phyloP scores from a whole-genome alignment of 257 asterid genomes.

The Solanum peruvianum region DNA sequence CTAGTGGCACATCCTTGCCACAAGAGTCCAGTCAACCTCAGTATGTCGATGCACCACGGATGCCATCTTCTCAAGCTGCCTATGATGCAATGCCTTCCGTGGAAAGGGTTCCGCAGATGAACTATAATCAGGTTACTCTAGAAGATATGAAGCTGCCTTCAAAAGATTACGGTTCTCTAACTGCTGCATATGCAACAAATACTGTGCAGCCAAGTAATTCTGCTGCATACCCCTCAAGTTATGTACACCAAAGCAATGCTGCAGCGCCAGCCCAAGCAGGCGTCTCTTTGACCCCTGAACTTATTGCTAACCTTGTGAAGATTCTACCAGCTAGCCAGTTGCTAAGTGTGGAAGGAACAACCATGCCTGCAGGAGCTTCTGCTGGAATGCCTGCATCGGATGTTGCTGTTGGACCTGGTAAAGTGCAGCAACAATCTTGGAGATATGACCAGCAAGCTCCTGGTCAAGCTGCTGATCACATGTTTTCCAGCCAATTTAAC shows the following conservation, averaged over 20 bases:
- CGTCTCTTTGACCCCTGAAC: conserved; percentile 78
- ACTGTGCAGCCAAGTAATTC: conserved; percentile 32
- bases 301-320: conserved; percentile 71
- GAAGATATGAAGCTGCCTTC: conserved; percentile 36
- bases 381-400: conserved; percentile 20
- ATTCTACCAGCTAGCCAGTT: conserved; percentile 42
- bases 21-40: conserved; percentile 21
- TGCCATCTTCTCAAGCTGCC: conserved; percentile 25
- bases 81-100: conserved; percentile 28
- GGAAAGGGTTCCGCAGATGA: conserved; percentile 25
- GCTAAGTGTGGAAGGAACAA: conserved; percentile 30
- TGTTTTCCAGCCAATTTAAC: conserved; percentile 31
- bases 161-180: conserved; percentile 24
- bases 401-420: conserved; percentile 30
- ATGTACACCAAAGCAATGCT: conserved; percentile 29
- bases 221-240: conserved; percentile 30
- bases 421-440: conserved; percentile 37
- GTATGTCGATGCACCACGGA: conserved; percentile 29
- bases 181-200: conserved; percentile 24
- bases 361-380: conserved; percentile 21
- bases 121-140: conserved; percentile 25
- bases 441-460: conserved; percentile 27
- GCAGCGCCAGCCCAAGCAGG: conserved; percentile 47
- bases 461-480: conserved; percentile 27
- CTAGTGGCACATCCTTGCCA: conserved; percentile 15